Evolutionary conservation across 2,329 filamentous ascomycete species (phyloP).

Genomic region (Aspergillus sp.): DNA sequence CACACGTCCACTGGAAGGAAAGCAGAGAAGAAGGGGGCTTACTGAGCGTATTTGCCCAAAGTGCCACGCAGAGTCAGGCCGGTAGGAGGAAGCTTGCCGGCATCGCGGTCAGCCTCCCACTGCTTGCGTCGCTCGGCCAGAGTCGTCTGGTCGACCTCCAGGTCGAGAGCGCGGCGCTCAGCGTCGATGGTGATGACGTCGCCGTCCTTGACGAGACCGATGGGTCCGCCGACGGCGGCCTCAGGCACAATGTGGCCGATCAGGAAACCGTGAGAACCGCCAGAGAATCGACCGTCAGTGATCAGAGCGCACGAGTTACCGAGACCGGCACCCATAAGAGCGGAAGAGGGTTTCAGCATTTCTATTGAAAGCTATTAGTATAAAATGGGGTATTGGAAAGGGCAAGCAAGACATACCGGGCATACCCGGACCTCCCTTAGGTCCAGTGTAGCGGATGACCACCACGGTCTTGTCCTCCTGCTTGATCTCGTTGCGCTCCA

Average conservation of each 20-base stretch:
- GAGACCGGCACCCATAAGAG: conserved; percentile 72
- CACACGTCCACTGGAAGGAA: background rate
- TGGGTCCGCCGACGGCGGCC: conserved; percentile 80
- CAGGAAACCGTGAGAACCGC: conserved; percentile 81
- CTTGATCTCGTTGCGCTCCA: conserved; percentile 68
- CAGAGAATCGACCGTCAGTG: conserved; percentile 63
- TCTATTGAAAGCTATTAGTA: conserved; percentile 32
- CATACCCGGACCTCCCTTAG: conserved; percentile 64
- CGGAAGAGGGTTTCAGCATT: conserved; percentile 69
- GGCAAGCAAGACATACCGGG: conserved; percentile 29
- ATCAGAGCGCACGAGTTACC: conserved; percentile 69
- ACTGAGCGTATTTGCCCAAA: conserved; percentile 66
- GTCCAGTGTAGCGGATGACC: conserved; percentile 63
- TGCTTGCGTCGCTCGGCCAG: conserved; percentile 56
- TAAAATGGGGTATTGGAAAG: background rate
- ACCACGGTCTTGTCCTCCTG: conserved; percentile 76
- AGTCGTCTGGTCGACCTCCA: conserved; percentile 66
- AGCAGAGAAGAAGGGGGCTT: conserved; percentile 14
- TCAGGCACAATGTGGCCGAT: conserved; percentile 88
- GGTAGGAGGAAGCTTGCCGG: conserved; percentile 49
- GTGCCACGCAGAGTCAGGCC: conserved; percentile 62
- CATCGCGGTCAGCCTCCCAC: conserved; percentile 55
- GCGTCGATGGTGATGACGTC: conserved; percentile 82
- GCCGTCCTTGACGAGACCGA: conserved; percentile 77
- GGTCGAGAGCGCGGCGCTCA: conserved; percentile 65